Percentiles rank a stretch among this genome's conserved stretches.
These are phyloP conservation scores for Jaltomata sinuosa DNA, from an alignment of 257 asterid species.

Conservation along the genomic window DNA sequence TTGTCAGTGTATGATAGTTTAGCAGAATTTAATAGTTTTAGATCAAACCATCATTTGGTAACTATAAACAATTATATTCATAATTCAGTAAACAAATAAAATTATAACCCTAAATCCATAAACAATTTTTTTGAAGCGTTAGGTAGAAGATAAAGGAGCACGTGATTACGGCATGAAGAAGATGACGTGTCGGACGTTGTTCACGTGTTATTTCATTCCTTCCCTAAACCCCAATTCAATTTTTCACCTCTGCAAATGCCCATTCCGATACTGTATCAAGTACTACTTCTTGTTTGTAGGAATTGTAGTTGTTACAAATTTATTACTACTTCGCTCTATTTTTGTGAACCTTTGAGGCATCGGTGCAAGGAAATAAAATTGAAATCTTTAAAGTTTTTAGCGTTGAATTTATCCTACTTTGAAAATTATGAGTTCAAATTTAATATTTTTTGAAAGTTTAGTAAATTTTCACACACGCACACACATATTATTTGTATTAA, in stretches of 20 bases:
- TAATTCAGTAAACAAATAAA: too few relatives aligned
- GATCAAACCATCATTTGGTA: too few relatives aligned
- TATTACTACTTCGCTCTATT: neutral
- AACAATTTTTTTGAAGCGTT: too few relatives aligned
- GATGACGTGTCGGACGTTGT: neutral
- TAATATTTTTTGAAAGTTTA: neutral
- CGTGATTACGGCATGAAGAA: neutral
- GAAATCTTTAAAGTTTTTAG: neutral
- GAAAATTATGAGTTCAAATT: neutral
- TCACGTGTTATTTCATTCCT: conserved; percentile 7
- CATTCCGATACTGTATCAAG: neutral
- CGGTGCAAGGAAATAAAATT: neutral
- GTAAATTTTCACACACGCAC: neutral
- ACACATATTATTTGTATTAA: too few relatives aligned
- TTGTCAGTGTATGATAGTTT: neutral
- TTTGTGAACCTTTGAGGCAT: neutral
- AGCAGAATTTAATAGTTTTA: too few relatives aligned
- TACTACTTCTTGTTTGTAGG: neutral
- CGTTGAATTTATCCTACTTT: neutral
- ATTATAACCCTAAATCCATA: too few relatives aligned
- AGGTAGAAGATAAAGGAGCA: neutral
- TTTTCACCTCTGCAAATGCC: neutral
- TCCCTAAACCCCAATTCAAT: neutral
- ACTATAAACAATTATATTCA: too few relatives aligned
- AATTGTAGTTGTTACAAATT: neutral